These are phyloP conservation scores for Myxozyma nipponensis DNA, from an alignment of 805 yeast genomes.

Conservation along the genomic window DNA sequence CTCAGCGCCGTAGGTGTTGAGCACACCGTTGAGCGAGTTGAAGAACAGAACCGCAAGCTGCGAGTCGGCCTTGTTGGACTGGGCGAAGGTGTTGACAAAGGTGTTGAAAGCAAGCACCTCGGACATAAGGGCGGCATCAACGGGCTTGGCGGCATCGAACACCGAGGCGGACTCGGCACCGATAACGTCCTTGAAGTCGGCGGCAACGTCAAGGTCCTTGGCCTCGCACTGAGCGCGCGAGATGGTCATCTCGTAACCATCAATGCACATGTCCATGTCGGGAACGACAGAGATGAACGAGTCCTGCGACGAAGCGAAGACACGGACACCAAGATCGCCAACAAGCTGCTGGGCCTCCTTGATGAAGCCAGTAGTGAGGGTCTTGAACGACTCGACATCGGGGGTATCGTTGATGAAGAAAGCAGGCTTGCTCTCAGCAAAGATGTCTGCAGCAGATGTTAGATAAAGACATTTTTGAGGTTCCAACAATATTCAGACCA, in stretches of 20 bases:
- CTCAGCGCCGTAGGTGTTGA: conserved; percentile 24
- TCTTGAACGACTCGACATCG: conserved; percentile 25
- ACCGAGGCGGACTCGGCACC: conserved; percentile 18
- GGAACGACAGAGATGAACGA: conserved; percentile 27
- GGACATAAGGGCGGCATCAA: conserved; percentile 27
- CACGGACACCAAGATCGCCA: conserved; percentile 27
- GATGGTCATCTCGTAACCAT: conserved; percentile 23
- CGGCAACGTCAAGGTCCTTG: conserved; percentile 10
- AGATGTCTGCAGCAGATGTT: conserved; percentile 9
- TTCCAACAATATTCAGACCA: neutral
- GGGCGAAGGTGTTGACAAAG: conserved; percentile 21
- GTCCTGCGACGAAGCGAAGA: conserved; percentile 18
- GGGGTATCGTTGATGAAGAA: conserved; percentile 27
- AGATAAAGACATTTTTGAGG: neutral
- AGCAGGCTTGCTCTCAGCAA: conserved; percentile 25
- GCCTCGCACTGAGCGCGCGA: conserved; percentile 26
- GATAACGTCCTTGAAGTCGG: conserved; percentile 18
- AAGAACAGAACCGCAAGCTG: conserved; percentile 27
- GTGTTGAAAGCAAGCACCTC: conserved; percentile 27
- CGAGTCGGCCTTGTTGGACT: conserved; percentile 22
- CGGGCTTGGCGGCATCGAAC: conserved; percentile 21
- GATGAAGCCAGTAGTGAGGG: conserved; percentile 25
- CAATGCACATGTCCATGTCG: conserved; percentile 26
- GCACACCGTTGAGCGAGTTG: conserved; percentile 20
- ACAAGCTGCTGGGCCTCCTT: conserved; percentile 27